Evolutionary conservation across 331 rosid genomes (phyloP), one percentile per base, ranked within the genome.

Genomic region (Saraca asoca): DNA sequence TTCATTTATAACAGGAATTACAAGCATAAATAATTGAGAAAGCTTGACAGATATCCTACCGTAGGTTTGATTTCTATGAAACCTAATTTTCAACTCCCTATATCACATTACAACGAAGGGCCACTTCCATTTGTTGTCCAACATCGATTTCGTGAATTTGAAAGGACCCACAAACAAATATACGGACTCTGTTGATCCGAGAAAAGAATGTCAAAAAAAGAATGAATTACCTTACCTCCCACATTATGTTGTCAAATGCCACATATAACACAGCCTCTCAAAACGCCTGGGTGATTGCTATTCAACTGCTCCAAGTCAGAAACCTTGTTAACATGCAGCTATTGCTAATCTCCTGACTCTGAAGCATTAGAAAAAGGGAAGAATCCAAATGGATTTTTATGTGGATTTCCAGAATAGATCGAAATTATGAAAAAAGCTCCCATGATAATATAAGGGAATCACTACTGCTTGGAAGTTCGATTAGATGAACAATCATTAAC

Each of bases 171-270:
- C 74, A 54, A 71, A 70, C 73, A 68, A 64, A 61, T 74, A 71
- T 70, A 73, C 71, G 74, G 78, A 68, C 3, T 24, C 31, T 24
- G 31, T 1, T 24, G 31, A 24, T 75, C 80, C 73, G 50, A 66
- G 59, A 68, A 69, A 78, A 58, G 65, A 64, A 62, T 34, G 42
- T 18, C 39, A 16, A 24, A 35, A 8, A 71, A 70, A 63, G 12
- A 74, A 74, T 59, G 70, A 70, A 74, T 69, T 76, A 72, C 86
- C 90, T 69, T 76, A 72, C 86, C 90, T 71, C 74, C 72, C 50
- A 70, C 74, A 51, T 56, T 62, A 66, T 37, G 37, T 67, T 80
- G 66, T 56, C 73, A 69, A 68, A 72, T 69, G 70, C 73, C 66
- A 70, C 78, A 71, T 67, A 72, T 57, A 53, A 72, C 77, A 78